Evolutionary conservation across 768 basidiomycete genomes (phyloP).

Genomic region (Lanmaoa rubissima): DNA sequence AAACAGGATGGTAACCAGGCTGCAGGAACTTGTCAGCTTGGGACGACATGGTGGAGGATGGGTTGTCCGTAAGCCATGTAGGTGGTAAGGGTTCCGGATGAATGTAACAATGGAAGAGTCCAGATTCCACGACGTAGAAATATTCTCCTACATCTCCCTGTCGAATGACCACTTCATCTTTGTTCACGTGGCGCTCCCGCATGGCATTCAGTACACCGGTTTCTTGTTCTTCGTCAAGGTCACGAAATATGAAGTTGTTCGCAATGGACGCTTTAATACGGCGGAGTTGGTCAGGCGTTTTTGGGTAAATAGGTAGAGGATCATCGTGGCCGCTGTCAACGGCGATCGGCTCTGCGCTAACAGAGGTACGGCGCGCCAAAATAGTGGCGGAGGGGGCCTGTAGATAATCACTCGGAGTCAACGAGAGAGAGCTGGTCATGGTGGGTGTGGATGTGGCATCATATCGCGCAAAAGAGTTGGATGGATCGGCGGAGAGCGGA

Average conservation of each 20-base stretch:
- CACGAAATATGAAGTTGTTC: constrained; percentile 91
- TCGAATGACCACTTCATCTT: constrained; percentile 88
- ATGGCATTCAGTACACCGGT: constrained; percentile 92
- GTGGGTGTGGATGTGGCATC: constrained; percentile 45
- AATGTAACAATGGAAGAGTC: constrained; percentile 81
- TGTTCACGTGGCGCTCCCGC: constrained; percentile 74
- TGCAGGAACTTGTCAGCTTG: constrained; percentile 57
- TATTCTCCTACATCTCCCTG: constrained; percentile 97
- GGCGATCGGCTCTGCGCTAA: constrained; percentile 95
- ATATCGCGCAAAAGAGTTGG: constrained; percentile 50
- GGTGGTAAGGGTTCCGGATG: constrained; percentile 64
- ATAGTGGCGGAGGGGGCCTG: constrained; percentile 72
- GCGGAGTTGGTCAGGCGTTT: constrained; percentile 78
- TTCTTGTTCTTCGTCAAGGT: constrained; percentile 95
- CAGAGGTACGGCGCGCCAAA: constrained; percentile 88
- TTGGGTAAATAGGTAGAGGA: constrained; percentile 71
- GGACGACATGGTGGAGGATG: constrained; percentile 36
- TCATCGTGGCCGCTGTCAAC: constrained; percentile 66
- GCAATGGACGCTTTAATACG: constrained; percentile 87
- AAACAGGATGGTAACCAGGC: constrained; percentile 63
- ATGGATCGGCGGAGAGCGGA: constrained; percentile 47
- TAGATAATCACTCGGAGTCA: constrained; percentile 61
- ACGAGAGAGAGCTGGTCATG: constrained; percentile 39
- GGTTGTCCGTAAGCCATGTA: constrained; percentile 49
- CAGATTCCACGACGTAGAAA: constrained; percentile 96